phyloP scores from a whole-genome alignment of 2,329 filamentous ascomycete genomes.

The Ophiosphaerella korrae region DNA sequence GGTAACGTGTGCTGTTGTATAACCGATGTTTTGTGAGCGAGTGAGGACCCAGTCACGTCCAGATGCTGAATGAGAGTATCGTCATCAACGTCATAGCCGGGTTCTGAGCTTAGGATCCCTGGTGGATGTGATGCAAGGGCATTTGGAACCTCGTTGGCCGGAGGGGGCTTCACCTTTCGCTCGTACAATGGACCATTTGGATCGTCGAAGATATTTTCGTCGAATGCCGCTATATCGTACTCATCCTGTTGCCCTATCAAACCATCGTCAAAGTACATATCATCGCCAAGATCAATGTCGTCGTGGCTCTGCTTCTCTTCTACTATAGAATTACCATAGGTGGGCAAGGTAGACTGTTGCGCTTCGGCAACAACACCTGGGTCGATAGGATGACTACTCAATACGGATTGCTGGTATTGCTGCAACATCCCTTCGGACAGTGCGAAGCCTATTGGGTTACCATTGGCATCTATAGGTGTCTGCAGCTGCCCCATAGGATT shows the following conservation, averaged over 20 bases:
- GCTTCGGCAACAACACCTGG: no score
- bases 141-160: constrained; percentile 18
- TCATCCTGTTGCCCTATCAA: constrained; percentile 59
- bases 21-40: constrained; percentile 55
- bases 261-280: constrained; percentile 73
- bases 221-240: constrained; percentile 63
- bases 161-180: constrained; percentile 50
- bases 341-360: no score
- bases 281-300: constrained; percentile 50
- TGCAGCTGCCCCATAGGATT: constrained; percentile 29
- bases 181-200: constrained; percentile 51
- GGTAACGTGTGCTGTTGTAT: constrained; percentile 38
- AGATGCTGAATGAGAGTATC: constrained; percentile 33
- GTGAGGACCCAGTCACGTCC: constrained; percentile 52
- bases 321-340: constrained; percentile 6
- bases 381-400: not conserved
- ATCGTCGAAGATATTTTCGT: constrained; percentile 75
- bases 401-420: constrained; percentile 9
- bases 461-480: constrained; percentile 36
- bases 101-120: constrained; percentile 24
- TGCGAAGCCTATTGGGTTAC: constrained; percentile 41
- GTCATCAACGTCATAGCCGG: constrained; percentile 41
- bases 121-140: constrained; percentile 22
- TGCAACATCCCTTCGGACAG: constrained; percentile 34
- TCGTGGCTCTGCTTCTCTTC: constrained; percentile 12